Conservation (phyloP, 805 yeast genomes). For the Candida boidinii region DNA sequence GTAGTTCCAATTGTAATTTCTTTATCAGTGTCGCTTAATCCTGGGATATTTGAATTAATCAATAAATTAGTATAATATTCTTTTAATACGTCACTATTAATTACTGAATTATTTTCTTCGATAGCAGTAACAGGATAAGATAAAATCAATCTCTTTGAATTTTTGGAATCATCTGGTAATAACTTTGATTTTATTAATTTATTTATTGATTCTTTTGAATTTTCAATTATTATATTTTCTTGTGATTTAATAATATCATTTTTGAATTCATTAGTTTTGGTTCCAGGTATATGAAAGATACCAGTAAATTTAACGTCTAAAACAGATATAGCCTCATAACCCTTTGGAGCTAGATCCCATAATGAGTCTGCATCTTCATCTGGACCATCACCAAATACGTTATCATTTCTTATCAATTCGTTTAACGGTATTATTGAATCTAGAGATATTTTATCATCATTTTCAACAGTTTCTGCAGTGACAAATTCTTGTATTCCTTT, state of each 20-base stretch:
- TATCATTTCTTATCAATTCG: constrained; percentile 40
- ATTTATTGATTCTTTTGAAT: background rate
- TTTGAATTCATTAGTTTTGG: constrained; percentile 23
- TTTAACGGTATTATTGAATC: constrained; percentile 37
- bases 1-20: no score
- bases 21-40: no score
- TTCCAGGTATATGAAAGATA: constrained; percentile 66
- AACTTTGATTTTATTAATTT: no score
- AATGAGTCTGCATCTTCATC: constrained; percentile 37
- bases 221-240: constrained; percentile 6
- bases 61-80: no score
- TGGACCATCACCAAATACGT: no score
- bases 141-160: constrained; percentile 16
- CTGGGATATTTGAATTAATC: no score
- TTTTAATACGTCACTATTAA: no score
- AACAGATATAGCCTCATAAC: constrained; percentile 66
- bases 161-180: constrained; percentile 18
- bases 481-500: constrained; percentile 1
- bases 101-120: no score
- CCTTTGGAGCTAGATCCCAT: constrained; percentile 67
- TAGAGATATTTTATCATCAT: constrained; percentile 10
- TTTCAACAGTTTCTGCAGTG: background rate
- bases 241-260: no score
- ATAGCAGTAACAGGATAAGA: no score
- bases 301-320: constrained; percentile 76